Percentiles rank a stretch among this genome's conserved stretches.
Conservation (phyloP, 2,329 filamentous ascomycete genomes). For the Ceratocystis lukuohia region DNA sequence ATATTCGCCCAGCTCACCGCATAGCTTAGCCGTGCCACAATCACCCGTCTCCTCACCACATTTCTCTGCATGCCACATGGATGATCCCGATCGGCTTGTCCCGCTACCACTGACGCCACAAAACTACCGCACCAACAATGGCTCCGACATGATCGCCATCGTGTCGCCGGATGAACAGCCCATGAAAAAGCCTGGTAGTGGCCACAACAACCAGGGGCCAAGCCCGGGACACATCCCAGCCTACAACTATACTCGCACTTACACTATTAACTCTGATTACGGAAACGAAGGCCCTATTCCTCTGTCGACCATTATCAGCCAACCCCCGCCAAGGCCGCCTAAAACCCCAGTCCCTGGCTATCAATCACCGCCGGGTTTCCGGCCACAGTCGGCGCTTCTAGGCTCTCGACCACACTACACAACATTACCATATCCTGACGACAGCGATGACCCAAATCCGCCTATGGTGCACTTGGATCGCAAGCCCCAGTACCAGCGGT, state of each 20-base stretch:
- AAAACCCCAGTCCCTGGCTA: constrained; percentile 58
- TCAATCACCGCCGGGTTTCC: constrained; percentile 24
- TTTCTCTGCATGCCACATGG: constrained; percentile 24
- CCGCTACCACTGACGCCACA: constrained; percentile 44
- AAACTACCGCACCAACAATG: constrained; percentile 44
- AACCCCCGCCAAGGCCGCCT: constrained; percentile 60
- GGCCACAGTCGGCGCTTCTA: constrained; percentile 21
- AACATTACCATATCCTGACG: constrained; percentile 61
- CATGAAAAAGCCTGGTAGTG: constrained; percentile 21
- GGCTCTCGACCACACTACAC: background rate
- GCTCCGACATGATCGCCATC: constrained; percentile 56
- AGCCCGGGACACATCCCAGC: background rate
- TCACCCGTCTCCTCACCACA: constrained; percentile 25
- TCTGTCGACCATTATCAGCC: constrained; percentile 22
- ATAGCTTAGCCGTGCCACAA: constrained; percentile 25
- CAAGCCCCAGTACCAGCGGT: constrained; percentile 56
- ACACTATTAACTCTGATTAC: background rate
- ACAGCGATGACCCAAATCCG: constrained; percentile 57
- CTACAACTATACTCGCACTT: background rate
- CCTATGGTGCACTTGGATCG: constrained; percentile 73
- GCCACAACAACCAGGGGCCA: constrained; percentile 22
- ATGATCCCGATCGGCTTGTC: constrained; percentile 40
- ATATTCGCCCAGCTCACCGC: constrained; percentile 24
- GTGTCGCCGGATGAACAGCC: constrained; percentile 46
- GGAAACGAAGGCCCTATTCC: constrained; percentile 14